These are phyloP conservation scores for Coemansia sp. DNA, from an alignment of 192 early-diverging fungal genomes.

Conservation along the genomic window DNA sequence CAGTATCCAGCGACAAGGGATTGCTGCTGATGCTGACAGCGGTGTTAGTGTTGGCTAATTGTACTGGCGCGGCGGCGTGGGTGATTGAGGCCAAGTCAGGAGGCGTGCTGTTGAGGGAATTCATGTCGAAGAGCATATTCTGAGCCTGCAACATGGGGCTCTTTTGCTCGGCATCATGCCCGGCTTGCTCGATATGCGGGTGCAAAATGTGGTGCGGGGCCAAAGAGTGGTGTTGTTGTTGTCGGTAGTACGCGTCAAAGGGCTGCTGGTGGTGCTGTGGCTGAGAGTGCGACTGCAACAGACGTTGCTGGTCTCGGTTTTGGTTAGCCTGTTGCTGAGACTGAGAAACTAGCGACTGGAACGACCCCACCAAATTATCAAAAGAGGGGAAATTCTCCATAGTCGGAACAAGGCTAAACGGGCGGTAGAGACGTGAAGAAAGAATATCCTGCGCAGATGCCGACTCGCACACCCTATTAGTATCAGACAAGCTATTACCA, in stretches of 20 bases:
- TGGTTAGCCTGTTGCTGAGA: conserved; percentile 12
- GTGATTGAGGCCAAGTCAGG: conserved; percentile 1
- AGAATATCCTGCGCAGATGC: conserved; percentile 22
- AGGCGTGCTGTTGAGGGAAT: conserved; percentile 6
- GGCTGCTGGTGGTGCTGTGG: background rate
- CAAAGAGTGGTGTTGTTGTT: conserved; percentile 3
- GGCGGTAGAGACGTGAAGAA: conserved; percentile 24
- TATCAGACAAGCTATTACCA: conserved; percentile 7
- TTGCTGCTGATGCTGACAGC: conserved; percentile 2
- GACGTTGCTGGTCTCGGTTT: conserved; percentile 11
- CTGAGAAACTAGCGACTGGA: conserved; percentile 20
- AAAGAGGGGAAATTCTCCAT: conserved; percentile 46
- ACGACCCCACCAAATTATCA: conserved; percentile 26
- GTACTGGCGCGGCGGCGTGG: background rate
- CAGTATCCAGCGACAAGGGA: conserved; percentile 9
- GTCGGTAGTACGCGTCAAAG: conserved; percentile 6
- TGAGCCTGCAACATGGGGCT: background rate
- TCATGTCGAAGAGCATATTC: conserved; percentile 29
- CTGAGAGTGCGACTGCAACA: background rate
- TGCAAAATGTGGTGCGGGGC: background rate
- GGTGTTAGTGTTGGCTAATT: background rate
- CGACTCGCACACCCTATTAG: conserved; percentile 27
- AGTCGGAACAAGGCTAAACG: conserved; percentile 26
- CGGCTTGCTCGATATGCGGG: background rate
- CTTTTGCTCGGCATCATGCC: conserved; percentile 4